Evolutionary conservation across 2,329 filamentous ascomycete species (phyloP).

Genomic region (Aureobasidium sp.): DNA sequence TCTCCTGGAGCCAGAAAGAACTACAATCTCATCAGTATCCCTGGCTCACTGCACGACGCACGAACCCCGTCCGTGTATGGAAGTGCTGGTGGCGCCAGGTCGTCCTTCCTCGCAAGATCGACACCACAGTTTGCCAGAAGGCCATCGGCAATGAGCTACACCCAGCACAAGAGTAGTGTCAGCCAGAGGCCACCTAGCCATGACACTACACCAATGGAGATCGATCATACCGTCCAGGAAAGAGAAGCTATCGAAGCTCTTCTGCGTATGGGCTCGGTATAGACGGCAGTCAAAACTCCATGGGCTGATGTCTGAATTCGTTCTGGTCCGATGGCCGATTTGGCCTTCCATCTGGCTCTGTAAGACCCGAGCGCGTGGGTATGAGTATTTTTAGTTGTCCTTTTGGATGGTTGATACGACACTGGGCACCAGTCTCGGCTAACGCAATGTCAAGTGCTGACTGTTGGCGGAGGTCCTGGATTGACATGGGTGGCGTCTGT

Average conservation of each 20-base stretch:
- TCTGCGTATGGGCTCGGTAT: slow-evolving; percentile 66
- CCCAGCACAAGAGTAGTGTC: background rate
- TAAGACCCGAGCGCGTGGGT: background rate
- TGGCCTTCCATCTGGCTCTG: background rate
- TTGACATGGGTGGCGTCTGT: slow-evolving; percentile 28
- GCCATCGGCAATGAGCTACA: slow-evolving; percentile 6
- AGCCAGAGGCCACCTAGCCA: background rate
- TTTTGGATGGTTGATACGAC: slow-evolving; percentile 18
- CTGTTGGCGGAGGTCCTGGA: slow-evolving; percentile 26
- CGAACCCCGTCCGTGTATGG: slow-evolving; percentile 13
- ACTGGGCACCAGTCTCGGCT: slow-evolving; percentile 28
- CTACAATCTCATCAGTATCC: slow-evolving; percentile 18
- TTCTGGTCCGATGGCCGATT: background rate
- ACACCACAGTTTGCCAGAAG: slow-evolving; percentile 9
- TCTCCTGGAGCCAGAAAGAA: slow-evolving; percentile 15
- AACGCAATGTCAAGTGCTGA: slow-evolving; percentile 29
- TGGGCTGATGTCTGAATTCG: background rate
- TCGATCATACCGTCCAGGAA: slow-evolving; percentile 55
- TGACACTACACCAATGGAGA: slow-evolving; percentile 11
- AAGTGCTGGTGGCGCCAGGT: slow-evolving; percentile 13
- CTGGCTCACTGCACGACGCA: slow-evolving; percentile 12
- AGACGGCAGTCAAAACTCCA: background rate
- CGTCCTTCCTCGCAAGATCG: slow-evolving; percentile 12
- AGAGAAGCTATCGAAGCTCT: slow-evolving; percentile 75
- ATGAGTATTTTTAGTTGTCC: slow-evolving; percentile 6